Conservation (phyloP, 805 yeast species). For the Metschnikowia gelsemii region DNA sequence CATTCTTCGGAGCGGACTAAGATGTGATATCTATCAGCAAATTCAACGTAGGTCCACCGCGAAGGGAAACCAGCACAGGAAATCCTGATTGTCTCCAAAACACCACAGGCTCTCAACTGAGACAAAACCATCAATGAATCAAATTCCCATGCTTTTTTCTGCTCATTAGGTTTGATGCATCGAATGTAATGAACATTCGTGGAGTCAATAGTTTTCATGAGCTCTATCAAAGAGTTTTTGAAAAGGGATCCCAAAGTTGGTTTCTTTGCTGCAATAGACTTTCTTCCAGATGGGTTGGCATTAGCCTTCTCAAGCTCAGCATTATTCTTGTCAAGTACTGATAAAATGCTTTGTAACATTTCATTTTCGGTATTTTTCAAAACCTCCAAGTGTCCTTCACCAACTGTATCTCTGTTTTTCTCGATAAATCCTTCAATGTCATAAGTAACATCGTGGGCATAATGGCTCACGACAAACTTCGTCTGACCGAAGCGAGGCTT, state of each 20-base stretch:
- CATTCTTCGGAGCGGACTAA: slow-evolving; percentile 71
- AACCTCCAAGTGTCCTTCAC: slow-evolving; percentile 91
- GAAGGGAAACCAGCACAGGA: slow-evolving; percentile 99
- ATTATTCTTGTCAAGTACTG: slow-evolving; percentile 59
- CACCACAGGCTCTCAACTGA: slow-evolving; percentile 98
- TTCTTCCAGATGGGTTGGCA: slow-evolving; percentile 33
- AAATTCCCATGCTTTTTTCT: slow-evolving; percentile 92
- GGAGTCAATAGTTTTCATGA: slow-evolving; percentile 89
- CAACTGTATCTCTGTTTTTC: slow-evolving; percentile 95
- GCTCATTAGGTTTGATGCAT: slow-evolving; percentile 95
- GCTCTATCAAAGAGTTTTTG: slow-evolving; percentile 85
- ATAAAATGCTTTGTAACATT: slow-evolving; percentile 62
- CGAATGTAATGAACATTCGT: slow-evolving; percentile 96
- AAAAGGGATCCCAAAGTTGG: slow-evolving; percentile 95
- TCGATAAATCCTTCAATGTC: slow-evolving; percentile 94
- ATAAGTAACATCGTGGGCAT: slow-evolving; percentile 91
- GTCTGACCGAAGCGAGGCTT: slow-evolving; percentile 94
- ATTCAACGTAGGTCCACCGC: slow-evolving; percentile 91
- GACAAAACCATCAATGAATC: slow-evolving; percentile 93
- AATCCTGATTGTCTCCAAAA: slow-evolving; percentile 90
- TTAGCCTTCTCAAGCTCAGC: slow-evolving; percentile 47
- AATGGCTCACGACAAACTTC: slow-evolving; percentile 86
- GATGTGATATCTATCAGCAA: slow-evolving; percentile 84
- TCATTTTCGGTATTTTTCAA: slow-evolving; percentile 67
- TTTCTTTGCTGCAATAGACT: slow-evolving; percentile 57